Evolutionary conservation across 495 filamentous ascomycete genomes (phyloP).

Genomic region (Hypoxylon crocopeplum): DNA sequence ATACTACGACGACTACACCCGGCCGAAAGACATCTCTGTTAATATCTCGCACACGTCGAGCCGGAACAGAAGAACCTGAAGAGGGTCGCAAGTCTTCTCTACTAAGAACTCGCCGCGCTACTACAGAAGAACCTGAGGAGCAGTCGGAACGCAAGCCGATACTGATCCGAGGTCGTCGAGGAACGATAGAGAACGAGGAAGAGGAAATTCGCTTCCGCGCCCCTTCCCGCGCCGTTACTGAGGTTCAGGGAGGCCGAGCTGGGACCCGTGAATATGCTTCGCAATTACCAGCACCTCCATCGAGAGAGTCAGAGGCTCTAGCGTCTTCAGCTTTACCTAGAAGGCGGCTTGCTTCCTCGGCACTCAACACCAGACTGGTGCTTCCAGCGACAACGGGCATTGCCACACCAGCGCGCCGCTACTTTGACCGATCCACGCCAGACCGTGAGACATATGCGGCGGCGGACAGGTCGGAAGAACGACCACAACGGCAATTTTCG

Average conservation of each 20-base stretch:
- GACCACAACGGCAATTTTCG: slow-evolving; percentile 48
- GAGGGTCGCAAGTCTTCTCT: slow-evolving; percentile 56
- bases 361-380: slow-evolving; percentile 46
- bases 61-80: slow-evolving; percentile 55
- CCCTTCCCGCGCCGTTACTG: slow-evolving; percentile 64
- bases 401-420: slow-evolving; percentile 46
- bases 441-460: slow-evolving; percentile 48
- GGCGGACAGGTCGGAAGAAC: slow-evolving; percentile 51
- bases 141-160: slow-evolving; percentile 49
- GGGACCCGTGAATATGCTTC: slow-evolving; percentile 42
- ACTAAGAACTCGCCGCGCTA: slow-evolving; percentile 51
- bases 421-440: slow-evolving; percentile 53
- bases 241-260: slow-evolving; percentile 51
- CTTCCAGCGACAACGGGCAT: slow-evolving; percentile 33
- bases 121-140: slow-evolving; percentile 58
- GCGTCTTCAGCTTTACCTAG: slow-evolving; percentile 52
- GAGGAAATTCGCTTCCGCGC: slow-evolving; percentile 57
- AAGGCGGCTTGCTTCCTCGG: slow-evolving; percentile 48
- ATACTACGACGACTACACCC: slow-evolving; percentile 21
- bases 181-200: slow-evolving; percentile 53
- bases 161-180: slow-evolving; percentile 47
- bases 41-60: slow-evolving; percentile 49
- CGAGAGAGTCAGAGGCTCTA: slow-evolving; percentile 37
- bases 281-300: slow-evolving; percentile 38
- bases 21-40: slow-evolving; percentile 56